Base-by-base conservation (phyloP, 1,284 basidiomycete genomes). In the Cryptococcus sp. region DNA sequence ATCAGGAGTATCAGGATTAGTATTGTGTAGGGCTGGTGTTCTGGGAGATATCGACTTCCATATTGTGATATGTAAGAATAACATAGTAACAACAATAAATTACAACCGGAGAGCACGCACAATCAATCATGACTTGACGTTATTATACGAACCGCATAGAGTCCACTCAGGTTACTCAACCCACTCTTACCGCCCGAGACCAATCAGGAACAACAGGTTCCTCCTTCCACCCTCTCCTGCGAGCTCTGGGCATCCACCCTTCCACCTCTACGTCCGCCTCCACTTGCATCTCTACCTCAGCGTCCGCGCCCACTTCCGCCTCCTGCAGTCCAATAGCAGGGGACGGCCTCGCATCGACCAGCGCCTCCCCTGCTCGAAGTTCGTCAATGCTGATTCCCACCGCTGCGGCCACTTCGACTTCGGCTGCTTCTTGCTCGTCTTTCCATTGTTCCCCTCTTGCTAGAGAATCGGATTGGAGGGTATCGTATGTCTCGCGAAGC, bases 201-300 rank as follows among this genome's bases (percentile, higher is more conserved):
- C 91, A 93, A 75, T 93, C 91, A 2, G 87, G 88, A 22, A 92
- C 74, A 53, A 92, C 75, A 3, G 57, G 61, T 20, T 59, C 67
- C 6, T 67, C 61, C 39, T 53, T 68, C 72, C 71, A 76, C 6
- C 74, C 74, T 41, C 70, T 64, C 58, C 68, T 74, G 35, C 73
- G 54, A 2, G 31, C 31, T 35, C 13, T 4, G 10, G 31, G 31
- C 16, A 47, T 50, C 20, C 50, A 11, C 15, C 39, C 40, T 19
- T 41, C 47, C 54, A 49, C 45, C 19, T 57, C 62, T 19, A 49
- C 48, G 7, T 57, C 60, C 42, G 13, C 13, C 3, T 22, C 42
- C 41, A 17, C 40, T 19, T 41, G 41, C 54, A 49, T 42, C 19
- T 57, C 62, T 19, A 49, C 48, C 11, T 57, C 60, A 4, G 13